phyloP scores from a whole-genome alignment of 2,329 filamentous ascomycete genomes.

The Chaetomium strumarium region DNA sequence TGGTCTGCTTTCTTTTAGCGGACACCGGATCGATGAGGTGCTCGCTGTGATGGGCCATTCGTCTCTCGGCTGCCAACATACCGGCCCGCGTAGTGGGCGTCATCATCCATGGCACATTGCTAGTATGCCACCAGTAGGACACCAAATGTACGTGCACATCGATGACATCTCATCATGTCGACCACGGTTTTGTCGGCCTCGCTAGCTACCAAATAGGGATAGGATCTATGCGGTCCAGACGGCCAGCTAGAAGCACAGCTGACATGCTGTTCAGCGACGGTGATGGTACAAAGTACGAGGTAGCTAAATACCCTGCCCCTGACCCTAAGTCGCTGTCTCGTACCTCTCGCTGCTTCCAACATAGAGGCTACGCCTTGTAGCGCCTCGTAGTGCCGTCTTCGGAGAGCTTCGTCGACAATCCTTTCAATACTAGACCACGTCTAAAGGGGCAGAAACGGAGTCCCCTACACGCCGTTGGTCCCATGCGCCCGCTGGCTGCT shows the following conservation, averaged over 20 bases:
- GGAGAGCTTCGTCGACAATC: constrained; percentile 4
- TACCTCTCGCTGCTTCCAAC: constrained; percentile 1
- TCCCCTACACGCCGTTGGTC: constrained; percentile 3
- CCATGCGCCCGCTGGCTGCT: constrained; percentile 4
- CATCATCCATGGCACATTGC: not conserved
- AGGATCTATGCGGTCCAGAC: constrained; percentile 4
- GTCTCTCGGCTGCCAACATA: not conserved
- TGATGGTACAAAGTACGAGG: not conserved
- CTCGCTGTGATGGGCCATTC: not conserved
- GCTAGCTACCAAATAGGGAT: not conserved
- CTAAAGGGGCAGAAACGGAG: constrained; percentile 1
- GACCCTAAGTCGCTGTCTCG: not conserved
- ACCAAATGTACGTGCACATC: not conserved
- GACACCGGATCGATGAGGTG: not conserved
- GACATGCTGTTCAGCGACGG: not conserved
- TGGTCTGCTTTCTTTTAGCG: not conserved
- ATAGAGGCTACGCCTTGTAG: constrained; percentile 5
- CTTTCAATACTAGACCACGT: not conserved
- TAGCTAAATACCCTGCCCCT: not conserved
- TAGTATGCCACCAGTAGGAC: constrained; percentile 1
- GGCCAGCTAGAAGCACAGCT: not conserved
- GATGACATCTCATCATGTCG: not conserved
- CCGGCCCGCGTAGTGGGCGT: constrained; percentile 4
- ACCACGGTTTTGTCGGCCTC: not conserved
- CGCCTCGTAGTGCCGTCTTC: constrained; percentile 1